Evolutionary conservation across 345 rosid species (phyloP).

Genomic region (Corymbia maculata): DNA sequence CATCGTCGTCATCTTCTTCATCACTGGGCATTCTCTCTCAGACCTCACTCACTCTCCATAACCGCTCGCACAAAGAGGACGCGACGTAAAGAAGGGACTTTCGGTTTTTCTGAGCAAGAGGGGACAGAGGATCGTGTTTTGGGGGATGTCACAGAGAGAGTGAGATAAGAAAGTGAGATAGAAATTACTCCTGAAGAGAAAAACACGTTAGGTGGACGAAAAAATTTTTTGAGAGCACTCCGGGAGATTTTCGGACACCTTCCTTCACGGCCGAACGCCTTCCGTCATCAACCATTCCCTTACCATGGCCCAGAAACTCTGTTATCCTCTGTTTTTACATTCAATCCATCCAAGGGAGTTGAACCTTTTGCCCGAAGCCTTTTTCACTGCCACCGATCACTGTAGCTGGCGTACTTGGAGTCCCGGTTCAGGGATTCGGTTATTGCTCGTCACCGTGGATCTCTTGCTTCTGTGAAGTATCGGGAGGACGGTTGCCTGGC

Average conservation of each 20-base stretch:
- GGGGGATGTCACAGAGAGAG: no score
- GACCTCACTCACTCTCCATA: no score
- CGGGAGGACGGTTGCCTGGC: not conserved
- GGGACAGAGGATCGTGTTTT: no score
- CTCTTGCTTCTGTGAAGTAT: not conserved
- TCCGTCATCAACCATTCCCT: not conserved
- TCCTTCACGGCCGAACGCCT: not conserved
- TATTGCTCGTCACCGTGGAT: not conserved
- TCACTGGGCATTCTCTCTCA: no score
- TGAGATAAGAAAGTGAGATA: no score
- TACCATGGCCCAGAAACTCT: not conserved
- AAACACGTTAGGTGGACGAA: not conserved
- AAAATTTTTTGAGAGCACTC: not conserved
- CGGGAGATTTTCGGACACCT: not conserved
- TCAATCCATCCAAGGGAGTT: not conserved
- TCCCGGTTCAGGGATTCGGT: fast-evolving
- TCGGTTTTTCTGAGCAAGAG: no score
- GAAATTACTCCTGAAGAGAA: no score
- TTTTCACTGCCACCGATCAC: not conserved
- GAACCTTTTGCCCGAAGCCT: no score
- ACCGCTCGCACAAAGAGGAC: no score
- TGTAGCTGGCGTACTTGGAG: not conserved
- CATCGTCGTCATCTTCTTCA: no score
- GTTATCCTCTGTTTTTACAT: not conserved
- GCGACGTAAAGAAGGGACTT: no score